Percentiles rank a stretch among this genome's conserved stretches.
Evolutionary conservation across 2,329 filamentous ascomycete genomes (phyloP).

Genomic region (Fusarium hostae): DNA sequence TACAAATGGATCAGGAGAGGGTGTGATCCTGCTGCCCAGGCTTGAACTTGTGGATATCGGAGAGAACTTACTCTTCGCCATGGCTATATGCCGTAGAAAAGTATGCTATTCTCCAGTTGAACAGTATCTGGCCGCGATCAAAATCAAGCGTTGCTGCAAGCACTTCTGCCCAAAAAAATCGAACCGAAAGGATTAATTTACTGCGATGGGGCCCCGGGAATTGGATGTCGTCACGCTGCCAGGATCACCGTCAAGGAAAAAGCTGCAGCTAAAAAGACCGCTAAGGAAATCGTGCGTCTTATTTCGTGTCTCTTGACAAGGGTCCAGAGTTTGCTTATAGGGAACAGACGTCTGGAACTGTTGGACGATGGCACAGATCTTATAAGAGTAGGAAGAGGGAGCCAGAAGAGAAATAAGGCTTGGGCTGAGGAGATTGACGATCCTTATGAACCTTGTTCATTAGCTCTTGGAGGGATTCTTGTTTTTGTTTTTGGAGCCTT

Average conservation of each 20-base stretch:
- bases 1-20: neutral
- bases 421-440: conserved; percentile 25
- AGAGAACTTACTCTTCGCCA: conserved; percentile 41
- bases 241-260: conserved; percentile 26
- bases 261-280: conserved; percentile 27
- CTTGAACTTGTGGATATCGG: neutral
- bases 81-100: conserved; percentile 6
- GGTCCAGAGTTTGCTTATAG: neutral
- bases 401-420: neutral
- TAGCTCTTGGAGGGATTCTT: conserved; percentile 27
- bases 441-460: conserved; percentile 25
- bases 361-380: neutral
- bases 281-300: conserved; percentile 27
- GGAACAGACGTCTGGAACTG: neutral
- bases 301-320: conserved; percentile 1
- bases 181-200: conserved; percentile 19
- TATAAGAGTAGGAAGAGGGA: conserved; percentile 1
- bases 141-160: conserved; percentile 4
- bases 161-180: neutral
- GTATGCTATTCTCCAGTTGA: neutral
- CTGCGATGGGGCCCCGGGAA: neutral
- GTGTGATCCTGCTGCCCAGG: neutral
- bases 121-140: neutral
- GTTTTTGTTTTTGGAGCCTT: conserved; percentile 35
- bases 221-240: conserved; percentile 36